Base-by-base conservation (phyloP, 768 basidiomycete species). In the Coprinopsis sp. region DNA sequence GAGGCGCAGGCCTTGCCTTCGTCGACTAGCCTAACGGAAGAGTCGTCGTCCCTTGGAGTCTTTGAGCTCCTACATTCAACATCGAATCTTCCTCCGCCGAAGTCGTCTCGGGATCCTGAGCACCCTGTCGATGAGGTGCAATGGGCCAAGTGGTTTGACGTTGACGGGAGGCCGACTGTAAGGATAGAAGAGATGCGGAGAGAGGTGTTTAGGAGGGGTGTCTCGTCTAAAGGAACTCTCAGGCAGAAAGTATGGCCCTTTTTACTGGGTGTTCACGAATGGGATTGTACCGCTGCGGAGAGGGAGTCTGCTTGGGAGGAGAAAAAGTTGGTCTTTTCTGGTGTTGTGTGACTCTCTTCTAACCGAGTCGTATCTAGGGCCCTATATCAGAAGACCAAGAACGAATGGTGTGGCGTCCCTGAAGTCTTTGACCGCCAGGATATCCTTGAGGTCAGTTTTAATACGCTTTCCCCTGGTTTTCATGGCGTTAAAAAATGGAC, bases 181-280 rank as follows among this genome's bases (percentile, higher is more conserved):
- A 64, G 73, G 41, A 65, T 74, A 30, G 81, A 85, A 55, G 84
- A 84, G 63, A 83, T 92, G 78, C 77, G 70, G 54, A 67, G 77
- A 37, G 82, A 92, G 55, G 73, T 95, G 12, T 95, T 95, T 53
- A 75, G 82, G 54, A 71, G 89, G 49, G 91, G 91, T 1, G 66
- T 91, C 38, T 67, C 67, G 37, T 63, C 77, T 7, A 65, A 72
- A 16, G 77, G 75, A 2, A 70, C 63, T 1, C 55, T 88, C 27
- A 68, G 96, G 56, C 78, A 80, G 60, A 80, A 79, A 46, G 74
- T 91, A 1, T 99, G 96, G 96, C 92, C 93, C 2, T 92, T 91
- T 61, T 61, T 98, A 23, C 72, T 98, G 6, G 88, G 86, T 18
- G 87, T 96, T 2, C 73, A 85, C 27, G 78, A 80, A 22, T 98